Conservation (phyloP, 2,329 filamentous ascomycete genomes). For the Fusarium sp. region DNA sequence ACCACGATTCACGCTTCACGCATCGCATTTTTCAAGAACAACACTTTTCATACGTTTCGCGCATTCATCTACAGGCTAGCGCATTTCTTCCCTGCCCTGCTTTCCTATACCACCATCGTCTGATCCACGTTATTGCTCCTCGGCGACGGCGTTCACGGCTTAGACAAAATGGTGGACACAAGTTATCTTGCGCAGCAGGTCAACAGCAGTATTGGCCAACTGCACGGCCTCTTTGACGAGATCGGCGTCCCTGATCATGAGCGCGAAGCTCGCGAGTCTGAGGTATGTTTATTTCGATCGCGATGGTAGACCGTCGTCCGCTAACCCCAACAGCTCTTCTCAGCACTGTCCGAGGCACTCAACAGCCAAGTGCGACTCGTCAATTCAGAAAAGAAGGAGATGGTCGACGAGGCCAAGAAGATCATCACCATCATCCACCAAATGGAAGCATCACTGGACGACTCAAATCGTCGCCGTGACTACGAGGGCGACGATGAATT, state of each 20-base stretch:
- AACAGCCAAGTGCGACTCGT: constrained; percentile 90
- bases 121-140: constrained; percentile 32
- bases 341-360: constrained; percentile 89
- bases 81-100: constrained; percentile 15
- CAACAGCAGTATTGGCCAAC: constrained; percentile 90
- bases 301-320: neutral
- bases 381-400: constrained; percentile 86
- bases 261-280: constrained; percentile 87
- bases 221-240: constrained; percentile 96
- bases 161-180: constrained; percentile 77
- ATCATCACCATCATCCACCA: constrained; percentile 89
- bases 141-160: constrained; percentile 18
- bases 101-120: constrained; percentile 31
- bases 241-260: constrained; percentile 96
- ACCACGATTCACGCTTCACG: constrained; percentile 32
- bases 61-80: constrained; percentile 25
- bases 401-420: constrained; percentile 89
- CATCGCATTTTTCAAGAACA: neutral
- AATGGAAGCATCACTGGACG: constrained; percentile 92
- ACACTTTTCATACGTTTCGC: constrained; percentile 19
- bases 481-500: constrained; percentile 77
- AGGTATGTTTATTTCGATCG: constrained; percentile 69
- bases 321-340: constrained; percentile 76
- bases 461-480: constrained; percentile 74
- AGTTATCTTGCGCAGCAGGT: constrained; percentile 95